Base-by-base conservation (phyloP, 805 yeast species). In the Candida insectalens region DNA sequence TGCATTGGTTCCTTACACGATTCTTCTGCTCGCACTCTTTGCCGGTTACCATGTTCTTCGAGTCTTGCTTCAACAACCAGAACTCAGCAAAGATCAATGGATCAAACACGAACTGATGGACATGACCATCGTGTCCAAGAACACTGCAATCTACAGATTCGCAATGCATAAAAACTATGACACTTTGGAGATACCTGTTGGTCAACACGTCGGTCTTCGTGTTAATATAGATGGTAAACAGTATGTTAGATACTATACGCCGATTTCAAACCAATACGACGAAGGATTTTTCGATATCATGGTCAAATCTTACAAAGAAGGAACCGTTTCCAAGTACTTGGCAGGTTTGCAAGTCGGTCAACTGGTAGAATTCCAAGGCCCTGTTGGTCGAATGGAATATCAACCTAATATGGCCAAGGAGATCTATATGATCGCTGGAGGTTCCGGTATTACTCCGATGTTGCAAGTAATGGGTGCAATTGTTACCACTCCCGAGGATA, bases 401-500 rank as follows among this genome's bases (percentile, higher is more conserved):
- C 37, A 49, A 27, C 45, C 67, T 18, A 79, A 79, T 50, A 69
- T 73, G 62, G 78, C 75, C 27, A 69, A 69, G 40, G 71, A 75
- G 39, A 64, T 83, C 37, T 75, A 77, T 14, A 66, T 83, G 60
- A 65, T 83, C 45, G 89, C 88, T 6, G 94, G 92, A 44, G 94
- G 94, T 14, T 74, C 89, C 0, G 94, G 96, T 34, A 79, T 88
- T 42, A 84, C 96, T 6, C 96, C 96, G 25, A 77, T 84, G 59
- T 67, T 82, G 49, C 94, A 87, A 59, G 80, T 88, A 12, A 63
- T 83, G 34, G 76, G 82, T 39, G 71, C 71, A 38, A 66, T 81
- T 33, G 71, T 80, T 40, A 80, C 87, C 13, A 74, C 77, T 19
- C 77, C 84, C 3, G 75, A 67, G 37, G 88, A 81, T 53, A 25